phyloP scores from a whole-genome alignment of 2,329 filamentous ascomycete species.

The Arthrobotrys sinensis region DNA sequence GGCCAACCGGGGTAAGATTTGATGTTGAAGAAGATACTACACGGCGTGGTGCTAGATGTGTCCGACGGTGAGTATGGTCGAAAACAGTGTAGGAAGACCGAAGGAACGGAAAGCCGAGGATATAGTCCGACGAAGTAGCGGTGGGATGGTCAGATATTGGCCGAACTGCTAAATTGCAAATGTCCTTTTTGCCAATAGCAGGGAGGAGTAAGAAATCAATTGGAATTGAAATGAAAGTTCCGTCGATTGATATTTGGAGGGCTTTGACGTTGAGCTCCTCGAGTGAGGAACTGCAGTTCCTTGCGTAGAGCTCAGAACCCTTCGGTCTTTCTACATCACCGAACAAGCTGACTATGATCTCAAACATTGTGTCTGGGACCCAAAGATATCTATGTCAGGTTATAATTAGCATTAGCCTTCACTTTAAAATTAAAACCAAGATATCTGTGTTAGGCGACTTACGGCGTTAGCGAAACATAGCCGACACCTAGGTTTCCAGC shows the following conservation, averaged over 20 bases:
- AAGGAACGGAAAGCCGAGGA: constrained; percentile 54
- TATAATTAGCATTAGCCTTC: neutral
- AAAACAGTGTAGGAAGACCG: constrained; percentile 51
- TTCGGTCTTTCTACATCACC: constrained; percentile 17
- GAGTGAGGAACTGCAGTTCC: constrained; percentile 21
- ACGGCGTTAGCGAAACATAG: constrained; percentile 40
- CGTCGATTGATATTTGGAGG: constrained; percentile 46
- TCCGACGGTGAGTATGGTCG: constrained; percentile 43
- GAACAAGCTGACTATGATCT: constrained; percentile 44
- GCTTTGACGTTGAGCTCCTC: constrained; percentile 17
- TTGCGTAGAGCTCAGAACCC: constrained; percentile 20
- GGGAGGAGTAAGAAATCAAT: constrained; percentile 10
- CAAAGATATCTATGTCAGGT: constrained; percentile 48
- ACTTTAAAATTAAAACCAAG: neutral
- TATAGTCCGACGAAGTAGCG: constrained; percentile 32
- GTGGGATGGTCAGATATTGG: constrained; percentile 39
- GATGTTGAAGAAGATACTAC: neutral
- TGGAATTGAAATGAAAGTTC: constrained; percentile 45
- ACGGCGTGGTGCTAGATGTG: constrained; percentile 45
- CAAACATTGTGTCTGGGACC: constrained; percentile 49
- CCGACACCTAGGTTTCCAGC: constrained; percentile 36
- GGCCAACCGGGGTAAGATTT: constrained; percentile 41
- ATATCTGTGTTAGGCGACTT: neutral
- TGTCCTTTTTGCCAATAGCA: neutral
- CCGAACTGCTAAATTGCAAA: constrained; percentile 40